phyloP scores from a whole-genome alignment of 345 rosid species.

The Noccaea caerulescens region DNA sequence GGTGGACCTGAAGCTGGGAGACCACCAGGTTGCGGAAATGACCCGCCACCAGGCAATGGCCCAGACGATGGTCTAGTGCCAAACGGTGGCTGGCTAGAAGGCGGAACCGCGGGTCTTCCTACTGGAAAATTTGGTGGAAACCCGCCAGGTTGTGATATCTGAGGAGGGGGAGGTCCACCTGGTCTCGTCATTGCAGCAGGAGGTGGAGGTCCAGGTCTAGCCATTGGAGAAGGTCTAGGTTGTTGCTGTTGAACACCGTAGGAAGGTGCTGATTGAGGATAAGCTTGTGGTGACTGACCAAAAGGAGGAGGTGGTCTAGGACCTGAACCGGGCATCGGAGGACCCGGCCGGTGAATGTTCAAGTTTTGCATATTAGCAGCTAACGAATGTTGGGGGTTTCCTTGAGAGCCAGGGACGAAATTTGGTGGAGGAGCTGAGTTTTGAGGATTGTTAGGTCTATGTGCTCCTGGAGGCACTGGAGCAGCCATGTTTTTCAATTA shows the following conservation, averaged over 20 bases:
- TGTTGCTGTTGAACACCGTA: conserved; percentile 39
- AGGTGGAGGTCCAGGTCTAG: conserved; percentile 68
- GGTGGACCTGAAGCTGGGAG: conserved; percentile 31
- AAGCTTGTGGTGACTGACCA: conserved; percentile 35
- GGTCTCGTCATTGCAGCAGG: conserved; percentile 53
- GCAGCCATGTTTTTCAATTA: conserved; percentile 58
- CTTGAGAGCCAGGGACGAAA: conserved; percentile 55
- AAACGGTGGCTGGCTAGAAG: conserved; percentile 58
- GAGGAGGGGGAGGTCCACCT: conserved; percentile 49
- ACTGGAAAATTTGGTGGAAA: conserved; percentile 50
- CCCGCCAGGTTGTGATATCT: conserved; percentile 49
- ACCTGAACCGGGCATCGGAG: conserved; percentile 52
- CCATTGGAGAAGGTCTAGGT: conserved; percentile 55
- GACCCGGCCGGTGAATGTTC: conserved; percentile 56
- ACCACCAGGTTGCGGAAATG: conserved; percentile 30
- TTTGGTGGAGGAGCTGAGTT: conserved; percentile 55
- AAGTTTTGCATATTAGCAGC: conserved; percentile 69
- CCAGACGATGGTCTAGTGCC: conserved; percentile 42
- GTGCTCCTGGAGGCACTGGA: conserved; percentile 92
- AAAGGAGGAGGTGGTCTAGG: conserved; percentile 63
- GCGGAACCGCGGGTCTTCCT: conserved; percentile 59
- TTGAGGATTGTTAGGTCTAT: conserved; percentile 55
- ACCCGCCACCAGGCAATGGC: conserved; percentile 20
- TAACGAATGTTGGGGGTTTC: conserved; percentile 39
- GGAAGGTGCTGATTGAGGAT: conserved; percentile 60